Percentiles rank a stretch among this genome's conserved stretches.
Conservation (phyloP, 2,329 filamentous ascomycete genomes). For the Cytospora piceicola region DNA sequence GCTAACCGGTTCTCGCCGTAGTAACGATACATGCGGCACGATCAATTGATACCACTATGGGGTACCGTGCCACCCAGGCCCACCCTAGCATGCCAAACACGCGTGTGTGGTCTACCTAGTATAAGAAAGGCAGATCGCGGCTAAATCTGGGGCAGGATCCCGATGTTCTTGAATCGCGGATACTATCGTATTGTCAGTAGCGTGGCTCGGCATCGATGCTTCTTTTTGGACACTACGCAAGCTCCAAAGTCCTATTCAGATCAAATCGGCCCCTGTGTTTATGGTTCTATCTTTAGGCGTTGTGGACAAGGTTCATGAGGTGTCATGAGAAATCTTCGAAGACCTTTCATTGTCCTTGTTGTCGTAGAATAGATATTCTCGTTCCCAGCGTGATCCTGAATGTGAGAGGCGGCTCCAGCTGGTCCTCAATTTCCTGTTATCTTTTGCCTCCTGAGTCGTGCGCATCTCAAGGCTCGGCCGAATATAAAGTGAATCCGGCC, state of each 20-base stretch:
- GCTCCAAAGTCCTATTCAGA: neutral
- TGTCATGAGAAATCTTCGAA: too few species aligned
- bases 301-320: too few species aligned
- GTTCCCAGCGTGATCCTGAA: neutral
- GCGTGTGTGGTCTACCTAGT: too few species aligned
- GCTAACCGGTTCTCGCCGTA: slow-evolving; percentile 15
- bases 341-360: too few species aligned
- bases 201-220: too few species aligned
- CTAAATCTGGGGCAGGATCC: slow-evolving; percentile 14
- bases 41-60: neutral
- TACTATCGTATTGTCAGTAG: slow-evolving; percentile 15
- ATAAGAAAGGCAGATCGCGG: slow-evolving; percentile 13
- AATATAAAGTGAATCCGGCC: slow-evolving; percentile 3
- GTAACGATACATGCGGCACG: neutral
- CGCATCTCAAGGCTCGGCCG: slow-evolving; percentile 18
- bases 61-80: too few species aligned
- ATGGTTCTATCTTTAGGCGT: too few species aligned
- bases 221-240: slow-evolving; percentile 23
- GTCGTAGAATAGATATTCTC: too few species aligned
- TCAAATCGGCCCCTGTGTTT: too few species aligned
- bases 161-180: slow-evolving; percentile 14
- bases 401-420: neutral
- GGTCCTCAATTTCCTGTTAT: neutral
- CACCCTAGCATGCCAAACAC: too few species aligned
- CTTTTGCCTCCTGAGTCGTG: slow-evolving; percentile 19